These are phyloP conservation scores for Silene conica DNA, from an alignment of 148 eudicot genomes.

Conservation along the genomic window DNA sequence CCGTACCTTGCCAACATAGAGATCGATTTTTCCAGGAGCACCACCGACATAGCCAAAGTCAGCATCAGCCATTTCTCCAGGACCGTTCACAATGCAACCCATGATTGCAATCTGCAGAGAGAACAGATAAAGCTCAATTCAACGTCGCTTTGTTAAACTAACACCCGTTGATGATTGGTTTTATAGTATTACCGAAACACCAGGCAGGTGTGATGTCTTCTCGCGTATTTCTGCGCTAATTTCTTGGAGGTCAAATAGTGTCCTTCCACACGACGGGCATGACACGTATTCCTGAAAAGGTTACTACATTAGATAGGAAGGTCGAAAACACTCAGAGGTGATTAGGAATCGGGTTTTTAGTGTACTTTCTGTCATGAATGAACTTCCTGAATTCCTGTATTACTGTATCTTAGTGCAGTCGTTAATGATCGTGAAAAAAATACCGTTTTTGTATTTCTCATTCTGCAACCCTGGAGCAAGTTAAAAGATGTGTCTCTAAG, in stretches of 20 bases:
- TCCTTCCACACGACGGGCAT: constrained; percentile 99
- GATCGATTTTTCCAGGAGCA: constrained; percentile 97
- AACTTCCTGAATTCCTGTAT: no score
- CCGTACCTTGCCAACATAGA: constrained; percentile 88
- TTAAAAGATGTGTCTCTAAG: constrained; percentile 90
- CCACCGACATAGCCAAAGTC: constrained; percentile 99
- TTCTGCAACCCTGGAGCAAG: constrained; percentile 98
- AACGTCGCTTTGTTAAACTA: background rate
- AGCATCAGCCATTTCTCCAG: constrained; percentile 99
- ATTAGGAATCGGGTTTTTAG: background rate
- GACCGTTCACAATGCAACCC: constrained; percentile 99
- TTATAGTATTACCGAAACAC: constrained; percentile 79
- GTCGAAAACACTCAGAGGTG: background rate
- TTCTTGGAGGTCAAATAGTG: constrained; percentile 95
- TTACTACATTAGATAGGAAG: background rate
- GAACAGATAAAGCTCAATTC: background rate
- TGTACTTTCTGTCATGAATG: no score
- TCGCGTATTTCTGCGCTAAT: constrained; percentile 91
- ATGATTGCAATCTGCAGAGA: constrained; percentile 85
- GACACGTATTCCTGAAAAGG: constrained; percentile 85
- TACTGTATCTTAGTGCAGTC: no score
- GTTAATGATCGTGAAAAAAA: background rate
- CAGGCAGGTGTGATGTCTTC: constrained; percentile 96
- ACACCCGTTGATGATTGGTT: constrained; percentile 16
- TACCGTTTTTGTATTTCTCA: constrained; percentile 99